phyloP scores from a whole-genome alignment of 176 grass and related monocot genomes.

The Musa acuminata region DNA sequence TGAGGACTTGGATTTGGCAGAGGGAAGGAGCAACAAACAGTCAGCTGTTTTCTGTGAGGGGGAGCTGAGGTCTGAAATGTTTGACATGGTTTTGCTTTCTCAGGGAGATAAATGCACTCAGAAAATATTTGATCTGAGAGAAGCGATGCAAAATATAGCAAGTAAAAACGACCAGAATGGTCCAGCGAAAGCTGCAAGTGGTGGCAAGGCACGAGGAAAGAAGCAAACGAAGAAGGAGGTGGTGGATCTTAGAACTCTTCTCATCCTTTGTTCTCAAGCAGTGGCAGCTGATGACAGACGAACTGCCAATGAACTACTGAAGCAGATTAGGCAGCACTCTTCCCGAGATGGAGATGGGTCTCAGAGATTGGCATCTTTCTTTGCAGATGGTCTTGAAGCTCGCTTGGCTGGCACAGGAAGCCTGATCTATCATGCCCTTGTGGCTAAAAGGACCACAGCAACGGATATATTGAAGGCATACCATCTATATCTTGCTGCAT shows the following conservation, averaged over 20 bases:
- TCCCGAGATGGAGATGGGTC: constrained; percentile 35
- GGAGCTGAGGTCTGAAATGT: constrained; percentile 28
- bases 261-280: constrained; percentile 44
- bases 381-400: constrained; percentile 52
- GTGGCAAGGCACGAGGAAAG: constrained; percentile 17
- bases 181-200: background rate
- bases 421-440: constrained; percentile 30
- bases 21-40: constrained; percentile 38
- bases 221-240: constrained; percentile 13
- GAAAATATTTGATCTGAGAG: constrained; percentile 15
- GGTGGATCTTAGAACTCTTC: constrained; percentile 37
- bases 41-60: constrained; percentile 31
- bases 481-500: constrained; percentile 28
- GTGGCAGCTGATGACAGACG: constrained; percentile 17
- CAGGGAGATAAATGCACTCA: background rate
- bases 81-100: constrained; percentile 44
- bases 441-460: constrained; percentile 24
- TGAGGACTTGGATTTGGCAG: constrained; percentile 16
- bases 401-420: constrained; percentile 40
- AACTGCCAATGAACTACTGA: constrained; percentile 30
- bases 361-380: constrained; percentile 44
- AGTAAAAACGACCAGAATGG: constrained; percentile 11
- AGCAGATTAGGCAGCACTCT: constrained; percentile 42
- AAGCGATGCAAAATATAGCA: constrained; percentile 28
- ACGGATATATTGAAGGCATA: constrained; percentile 35